These are phyloP conservation scores for Alternaria rosae DNA, from an alignment of 2,329 filamentous ascomycete species.

Conservation along the genomic window DNA sequence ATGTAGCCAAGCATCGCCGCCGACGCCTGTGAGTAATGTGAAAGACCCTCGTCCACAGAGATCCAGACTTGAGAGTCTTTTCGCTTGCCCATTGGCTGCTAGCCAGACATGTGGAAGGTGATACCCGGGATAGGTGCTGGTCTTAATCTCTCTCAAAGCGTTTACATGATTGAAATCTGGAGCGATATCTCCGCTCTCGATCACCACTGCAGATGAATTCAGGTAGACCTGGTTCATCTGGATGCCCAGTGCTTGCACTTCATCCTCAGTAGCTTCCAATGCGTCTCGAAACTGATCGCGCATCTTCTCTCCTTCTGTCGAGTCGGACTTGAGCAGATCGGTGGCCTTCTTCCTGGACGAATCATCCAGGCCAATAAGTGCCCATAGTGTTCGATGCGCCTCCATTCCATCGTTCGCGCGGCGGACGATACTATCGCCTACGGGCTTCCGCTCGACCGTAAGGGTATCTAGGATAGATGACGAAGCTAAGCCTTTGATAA, in stretches of 20 bases:
- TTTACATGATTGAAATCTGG: constrained; percentile 53
- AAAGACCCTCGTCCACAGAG: constrained; percentile 61
- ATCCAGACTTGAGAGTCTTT: constrained; percentile 65
- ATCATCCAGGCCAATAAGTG: constrained; percentile 54
- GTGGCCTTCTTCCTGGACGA: neutral
- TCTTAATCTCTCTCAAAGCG: neutral
- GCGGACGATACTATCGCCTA: constrained; percentile 52
- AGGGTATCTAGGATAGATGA: constrained; percentile 33
- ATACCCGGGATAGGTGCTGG: constrained; percentile 64
- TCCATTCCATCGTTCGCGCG: constrained; percentile 64
- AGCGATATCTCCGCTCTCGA: neutral
- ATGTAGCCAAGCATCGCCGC: constrained; percentile 61
- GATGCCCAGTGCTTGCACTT: constrained; percentile 64
- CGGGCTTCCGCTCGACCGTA: constrained; percentile 43
- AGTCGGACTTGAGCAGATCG: neutral
- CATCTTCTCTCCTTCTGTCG: neutral
- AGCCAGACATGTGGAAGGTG: constrained; percentile 70
- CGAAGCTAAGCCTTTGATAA: constrained; percentile 33
- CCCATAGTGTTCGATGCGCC: constrained; percentile 59
- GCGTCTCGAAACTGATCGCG: constrained; percentile 46
- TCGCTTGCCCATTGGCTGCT: constrained; percentile 56
- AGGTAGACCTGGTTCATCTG: constrained; percentile 67
- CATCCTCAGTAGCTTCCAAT: constrained; percentile 55
- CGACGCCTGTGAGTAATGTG: constrained; percentile 54
- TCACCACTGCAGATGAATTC: constrained; percentile 23